Evolutionary conservation across 768 basidiomycete genomes (phyloP).

Genomic region (Lactarius evosmus): DNA sequence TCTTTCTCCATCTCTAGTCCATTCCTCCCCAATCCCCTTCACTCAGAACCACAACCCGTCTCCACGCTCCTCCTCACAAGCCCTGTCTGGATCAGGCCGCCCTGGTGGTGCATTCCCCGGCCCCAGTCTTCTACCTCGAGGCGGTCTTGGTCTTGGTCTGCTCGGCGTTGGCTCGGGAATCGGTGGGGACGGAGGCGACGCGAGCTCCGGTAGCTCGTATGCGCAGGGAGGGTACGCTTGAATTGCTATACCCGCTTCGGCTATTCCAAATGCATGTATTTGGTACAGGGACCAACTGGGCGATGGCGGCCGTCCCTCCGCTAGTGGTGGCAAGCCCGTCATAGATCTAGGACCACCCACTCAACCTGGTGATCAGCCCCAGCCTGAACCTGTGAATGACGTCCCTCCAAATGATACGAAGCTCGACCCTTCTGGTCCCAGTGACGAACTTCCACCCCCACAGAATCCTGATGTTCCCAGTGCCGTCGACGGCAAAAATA

Average conservation of each 20-base stretch:
- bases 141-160: conserved; percentile 25
- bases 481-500: not conserved
- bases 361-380: conserved; percentile 4
- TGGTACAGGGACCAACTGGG: conserved; percentile 5
- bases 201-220: conserved; percentile 24
- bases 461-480: not conserved
- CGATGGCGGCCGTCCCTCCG: not conserved
- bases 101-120: conserved; percentile 23
- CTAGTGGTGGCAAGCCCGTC: conserved; percentile 3
- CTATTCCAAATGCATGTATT: not conserved
- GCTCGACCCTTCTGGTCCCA: not conserved
- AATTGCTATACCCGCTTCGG: not conserved
- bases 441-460: conserved; percentile 5
- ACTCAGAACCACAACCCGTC: conserved; percentile 18
- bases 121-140: conserved; percentile 12
- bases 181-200: conserved; percentile 28
- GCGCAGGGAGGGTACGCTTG: conserved; percentile 18
- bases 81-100: conserved; percentile 18
- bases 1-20: conserved; percentile 27
- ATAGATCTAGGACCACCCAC: conserved; percentile 14
- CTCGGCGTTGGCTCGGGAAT: conserved; percentile 18
- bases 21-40: conserved; percentile 27
- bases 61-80: conserved; percentile 12
- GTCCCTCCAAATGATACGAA: not conserved
- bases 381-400: not conserved